These are phyloP conservation scores for Daldinia sp. DNA, from an alignment of 2,329 filamentous ascomycete species.

Conservation along the genomic window DNA sequence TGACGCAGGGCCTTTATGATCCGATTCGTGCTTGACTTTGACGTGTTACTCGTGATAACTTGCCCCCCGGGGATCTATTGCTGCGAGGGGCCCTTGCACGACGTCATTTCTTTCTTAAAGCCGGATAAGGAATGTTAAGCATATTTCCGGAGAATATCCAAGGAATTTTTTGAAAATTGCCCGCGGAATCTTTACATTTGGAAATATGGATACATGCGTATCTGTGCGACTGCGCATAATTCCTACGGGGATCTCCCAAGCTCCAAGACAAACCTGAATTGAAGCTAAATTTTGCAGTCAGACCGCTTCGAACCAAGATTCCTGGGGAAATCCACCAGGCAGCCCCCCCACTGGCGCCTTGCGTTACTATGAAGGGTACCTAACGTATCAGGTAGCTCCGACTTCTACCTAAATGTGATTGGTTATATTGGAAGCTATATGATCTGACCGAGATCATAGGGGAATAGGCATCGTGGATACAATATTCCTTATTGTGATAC, in stretches of 20 bases:
- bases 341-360: background rate
- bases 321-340: conserved; percentile 1
- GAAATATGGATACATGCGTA: too few species aligned
- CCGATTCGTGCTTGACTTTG: conserved; percentile 19
- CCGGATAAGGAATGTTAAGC: conserved; percentile 6
- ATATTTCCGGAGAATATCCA: conserved; percentile 6
- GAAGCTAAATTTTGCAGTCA: background rate
- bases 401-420: background rate
- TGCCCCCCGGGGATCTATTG: conserved; percentile 1
- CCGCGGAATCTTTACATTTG: background rate
- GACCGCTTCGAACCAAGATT: conserved; percentile 15
- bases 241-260: conserved; percentile 3
- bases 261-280: conserved; percentile 3
- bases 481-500: conserved; percentile 17
- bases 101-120: conserved; percentile 5
- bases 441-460: conserved; percentile 20
- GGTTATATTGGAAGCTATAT: conserved; percentile 8
- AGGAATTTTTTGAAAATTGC: conserved; percentile 1
- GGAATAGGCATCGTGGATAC: conserved; percentile 21
- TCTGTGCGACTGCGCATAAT: background rate
- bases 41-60: conserved; percentile 7
- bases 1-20: background rate
- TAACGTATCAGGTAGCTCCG: too few species aligned
- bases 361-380: too few species aligned
- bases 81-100: background rate